These are phyloP conservation scores for Rhizopogon roseolus DNA, from an alignment of 768 basidiomycete genomes.

Conservation along the genomic window DNA sequence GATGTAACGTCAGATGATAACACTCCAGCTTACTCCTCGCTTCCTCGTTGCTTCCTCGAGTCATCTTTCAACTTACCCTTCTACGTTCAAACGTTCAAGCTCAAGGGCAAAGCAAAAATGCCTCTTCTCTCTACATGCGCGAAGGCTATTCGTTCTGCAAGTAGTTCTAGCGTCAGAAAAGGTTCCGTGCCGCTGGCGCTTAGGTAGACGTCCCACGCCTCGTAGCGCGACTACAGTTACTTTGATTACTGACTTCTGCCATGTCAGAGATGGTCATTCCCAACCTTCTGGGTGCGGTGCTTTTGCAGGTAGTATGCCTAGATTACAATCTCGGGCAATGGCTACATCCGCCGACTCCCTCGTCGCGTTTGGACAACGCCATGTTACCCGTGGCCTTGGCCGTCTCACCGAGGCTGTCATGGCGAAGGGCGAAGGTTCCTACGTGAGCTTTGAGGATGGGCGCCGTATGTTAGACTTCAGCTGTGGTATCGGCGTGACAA, in stretches of 20 bases:
- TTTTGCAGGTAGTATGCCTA: not conserved
- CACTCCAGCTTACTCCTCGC: not conserved
- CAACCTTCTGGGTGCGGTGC: not conserved
- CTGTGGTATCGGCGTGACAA: slow-evolving; percentile 83
- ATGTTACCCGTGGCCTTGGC: slow-evolving; percentile 42
- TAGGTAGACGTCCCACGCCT: not conserved
- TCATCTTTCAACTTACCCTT: not conserved
- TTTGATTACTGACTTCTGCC: not conserved
- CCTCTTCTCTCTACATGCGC: not conserved
- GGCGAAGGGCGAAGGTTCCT: slow-evolving; percentile 66
- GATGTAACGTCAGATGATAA: not conserved
- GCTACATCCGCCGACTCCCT: slow-evolving; percentile 17
- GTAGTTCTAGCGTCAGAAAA: not conserved
- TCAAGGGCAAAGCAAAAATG: not conserved
- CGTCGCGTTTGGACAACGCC: slow-evolving; percentile 35
- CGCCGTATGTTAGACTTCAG: slow-evolving; percentile 79
- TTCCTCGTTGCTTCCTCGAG: not conserved
- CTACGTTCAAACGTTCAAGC: not conserved
- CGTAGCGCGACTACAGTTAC: not conserved
- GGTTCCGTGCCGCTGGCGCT: not conserved
- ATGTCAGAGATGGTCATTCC: not conserved
- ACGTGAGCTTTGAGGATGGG: slow-evolving; percentile 70
- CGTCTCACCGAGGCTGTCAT: slow-evolving; percentile 51
- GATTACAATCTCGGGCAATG: slow-evolving; percentile 11
- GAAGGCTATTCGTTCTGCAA: not conserved